Base-by-base conservation (phyloP, 1,284 basidiomycete genomes). In the Inonotus obliquus region DNA sequence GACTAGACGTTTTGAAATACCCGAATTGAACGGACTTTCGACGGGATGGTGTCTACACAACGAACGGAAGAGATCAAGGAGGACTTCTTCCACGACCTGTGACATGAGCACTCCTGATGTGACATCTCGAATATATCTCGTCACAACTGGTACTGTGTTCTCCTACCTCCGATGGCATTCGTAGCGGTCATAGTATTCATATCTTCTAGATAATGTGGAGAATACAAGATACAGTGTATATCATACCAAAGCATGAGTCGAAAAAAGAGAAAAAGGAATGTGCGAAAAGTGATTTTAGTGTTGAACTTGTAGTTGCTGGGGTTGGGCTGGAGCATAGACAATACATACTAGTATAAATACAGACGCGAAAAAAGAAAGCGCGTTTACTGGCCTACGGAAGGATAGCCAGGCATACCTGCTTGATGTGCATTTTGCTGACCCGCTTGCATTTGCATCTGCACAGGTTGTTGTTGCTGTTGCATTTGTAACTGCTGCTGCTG, bases 401-500 rank as follows among this genome's bases (percentile, higher is more conserved):
- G 51, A 27, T 52, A 52, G 32, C 51, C 51, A 29, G 51, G 11
- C 29, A 52, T n/a, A 27, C 29, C 29, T 35, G 25, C 51, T 35
- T 52, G 57, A 57, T 39, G 54, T n/a, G 37, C 7, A 19, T 55
- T 55, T 23, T 57, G 55, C 41, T 57, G 55, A 9, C 27, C 41
- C 27, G 10, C 23, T 37, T 57, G 55, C 41, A 57, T 47, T 29
- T 57, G 55, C 54, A 41, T 25, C 54, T 39, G 38, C 41, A 48
- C 29, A 11, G 39, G 39, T 47, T 57, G 55, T 13, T 57, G 45
- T 39, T 47, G 45, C 35, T 49, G 41, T 21, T 45, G 55, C 27
- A 47, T 32, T 21, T 57, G 55, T 27, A 29, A 27, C 41, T 57
- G 48, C 25, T 57, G 54, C 38, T 52, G 55, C 35, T 61, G 41